phyloP scores from a whole-genome alignment of 2,329 filamentous ascomycete genomes.

The Bisporella sp. region DNA sequence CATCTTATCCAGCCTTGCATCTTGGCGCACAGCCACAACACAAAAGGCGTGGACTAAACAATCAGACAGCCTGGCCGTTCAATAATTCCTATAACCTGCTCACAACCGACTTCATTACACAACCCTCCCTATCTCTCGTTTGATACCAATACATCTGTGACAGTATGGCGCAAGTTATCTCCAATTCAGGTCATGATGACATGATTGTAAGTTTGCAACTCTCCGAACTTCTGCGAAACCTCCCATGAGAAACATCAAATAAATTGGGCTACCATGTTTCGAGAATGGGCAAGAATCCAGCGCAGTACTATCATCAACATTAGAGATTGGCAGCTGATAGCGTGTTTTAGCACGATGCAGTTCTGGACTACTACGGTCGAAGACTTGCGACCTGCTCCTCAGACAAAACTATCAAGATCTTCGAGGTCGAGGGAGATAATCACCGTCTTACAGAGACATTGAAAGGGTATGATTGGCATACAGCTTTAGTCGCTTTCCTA shows the following conservation, averaged over 20 bases:
- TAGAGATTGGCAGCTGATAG: no score
- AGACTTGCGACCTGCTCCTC: slow-evolving; percentile 95
- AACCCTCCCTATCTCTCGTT: no score
- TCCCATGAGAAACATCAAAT: neutral
- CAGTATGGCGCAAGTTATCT: slow-evolving; percentile 67
- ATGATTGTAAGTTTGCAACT: slow-evolving; percentile 72
- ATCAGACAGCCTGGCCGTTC: no score
- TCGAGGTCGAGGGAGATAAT: slow-evolving; percentile 90
- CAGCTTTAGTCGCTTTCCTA: no score
- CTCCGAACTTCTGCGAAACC: neutral
- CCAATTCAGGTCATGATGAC: slow-evolving; percentile 89
- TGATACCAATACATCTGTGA: neutral
- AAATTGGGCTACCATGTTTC: no score
- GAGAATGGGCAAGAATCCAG: no score
- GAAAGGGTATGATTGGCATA: slow-evolving; percentile 60
- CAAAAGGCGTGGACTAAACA: no score
- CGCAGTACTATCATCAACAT: no score
- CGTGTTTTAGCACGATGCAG: slow-evolving; percentile 74
- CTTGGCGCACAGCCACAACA: no score
- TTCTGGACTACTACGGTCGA: slow-evolving; percentile 96
- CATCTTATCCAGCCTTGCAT: no score
- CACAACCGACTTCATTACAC: no score
- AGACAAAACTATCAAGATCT: slow-evolving; percentile 98
- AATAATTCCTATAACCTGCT: no score
- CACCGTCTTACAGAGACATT: slow-evolving; percentile 88